phyloP scores from a whole-genome alignment of 805 yeast genomes.

The Nakazawaea anatomiae region DNA sequence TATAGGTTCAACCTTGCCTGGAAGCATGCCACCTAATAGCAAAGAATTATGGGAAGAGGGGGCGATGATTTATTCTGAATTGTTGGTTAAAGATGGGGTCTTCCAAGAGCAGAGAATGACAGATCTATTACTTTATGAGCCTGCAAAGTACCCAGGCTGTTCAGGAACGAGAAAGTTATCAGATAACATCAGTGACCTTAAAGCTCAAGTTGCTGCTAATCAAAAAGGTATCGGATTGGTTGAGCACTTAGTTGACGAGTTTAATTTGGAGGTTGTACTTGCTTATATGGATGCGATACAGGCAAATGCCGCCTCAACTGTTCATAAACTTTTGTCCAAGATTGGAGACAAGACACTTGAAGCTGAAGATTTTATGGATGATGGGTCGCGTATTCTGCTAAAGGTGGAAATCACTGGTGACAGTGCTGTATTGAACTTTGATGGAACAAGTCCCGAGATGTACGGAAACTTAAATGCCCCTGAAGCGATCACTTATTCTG shows the following conservation, averaged over 20 bases:
- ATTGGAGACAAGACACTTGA: conserved; percentile 31
- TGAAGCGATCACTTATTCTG: conserved; percentile 80
- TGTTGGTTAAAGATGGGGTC: conserved; percentile 62
- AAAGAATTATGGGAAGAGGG: conserved; percentile 86
- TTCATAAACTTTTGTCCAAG: conserved; percentile 44
- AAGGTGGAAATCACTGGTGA: conserved; percentile 42
- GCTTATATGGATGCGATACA: conserved; percentile 81
- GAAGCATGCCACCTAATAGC: conserved; percentile 93
- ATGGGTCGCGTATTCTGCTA: conserved; percentile 65
- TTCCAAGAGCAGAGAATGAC: conserved; percentile 73
- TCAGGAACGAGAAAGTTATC: conserved; percentile 81
- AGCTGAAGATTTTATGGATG: conserved; percentile 71
- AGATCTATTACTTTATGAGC: conserved; percentile 58
- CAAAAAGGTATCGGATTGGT: conserved; percentile 75
- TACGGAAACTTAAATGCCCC: conserved; percentile 94
- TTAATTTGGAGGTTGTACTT: conserved; percentile 50
- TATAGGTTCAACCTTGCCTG: conserved; percentile 88
- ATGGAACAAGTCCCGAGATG: conserved; percentile 81
- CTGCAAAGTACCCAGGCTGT: conserved; percentile 79
- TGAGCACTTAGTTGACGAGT: conserved; percentile 54
- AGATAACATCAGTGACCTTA: conserved; percentile 80
- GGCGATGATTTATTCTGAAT: conserved; percentile 75
- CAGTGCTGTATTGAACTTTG: conserved; percentile 72
- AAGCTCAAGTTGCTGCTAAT: conserved; percentile 87
- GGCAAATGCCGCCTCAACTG: conserved; percentile 69